These are phyloP conservation scores for Sugiyamaella neomexicana DNA, from an alignment of 1,139 yeast species.

Conservation along the genomic window DNA sequence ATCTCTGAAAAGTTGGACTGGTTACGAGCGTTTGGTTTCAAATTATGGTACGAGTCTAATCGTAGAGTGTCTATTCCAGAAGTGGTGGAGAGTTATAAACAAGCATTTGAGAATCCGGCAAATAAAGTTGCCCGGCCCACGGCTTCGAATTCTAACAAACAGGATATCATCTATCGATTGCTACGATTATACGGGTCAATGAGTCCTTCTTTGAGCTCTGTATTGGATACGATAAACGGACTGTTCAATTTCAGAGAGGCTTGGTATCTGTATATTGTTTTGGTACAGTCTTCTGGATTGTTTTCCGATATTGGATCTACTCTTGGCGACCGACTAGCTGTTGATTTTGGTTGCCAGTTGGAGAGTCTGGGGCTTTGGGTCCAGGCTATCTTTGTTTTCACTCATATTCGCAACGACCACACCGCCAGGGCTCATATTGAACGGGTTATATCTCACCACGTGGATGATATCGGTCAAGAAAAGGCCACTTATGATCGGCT, in stretches of 20 bases:
- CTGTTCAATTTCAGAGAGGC: conserved; percentile 45
- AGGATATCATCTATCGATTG: conserved; percentile 40
- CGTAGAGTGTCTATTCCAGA: conserved; percentile 43
- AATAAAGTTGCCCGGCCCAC: conserved; percentile 31
- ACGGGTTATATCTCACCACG: conserved; percentile 50
- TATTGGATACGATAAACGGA: conserved; percentile 23
- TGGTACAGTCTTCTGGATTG: conserved; percentile 32
- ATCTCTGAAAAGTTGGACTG: conserved; percentile 58
- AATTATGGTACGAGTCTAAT: conserved; percentile 60
- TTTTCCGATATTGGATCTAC: conserved; percentile 24
- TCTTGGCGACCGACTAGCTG: conserved; percentile 50
- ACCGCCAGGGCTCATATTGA: conserved; percentile 47
- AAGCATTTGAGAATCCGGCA: conserved; percentile 29
- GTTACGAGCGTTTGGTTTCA: conserved; percentile 60
- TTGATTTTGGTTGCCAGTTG: conserved; percentile 56
- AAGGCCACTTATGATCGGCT: conserved; percentile 51
- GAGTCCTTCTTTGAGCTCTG: conserved; percentile 31
- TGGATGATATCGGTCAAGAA: conserved; percentile 44
- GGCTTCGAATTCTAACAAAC: conserved; percentile 3
- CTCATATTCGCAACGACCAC: conserved; percentile 52
- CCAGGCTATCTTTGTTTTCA: conserved; percentile 61
- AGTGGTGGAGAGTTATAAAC: conserved; percentile 39
- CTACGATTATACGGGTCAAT: conserved; percentile 48
- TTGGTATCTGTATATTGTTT: conserved; percentile 58
- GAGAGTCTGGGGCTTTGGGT: conserved; percentile 51